Evolutionary conservation across 1,139 yeast genomes (phyloP).

Genomic region (Spathaspora sp.): DNA sequence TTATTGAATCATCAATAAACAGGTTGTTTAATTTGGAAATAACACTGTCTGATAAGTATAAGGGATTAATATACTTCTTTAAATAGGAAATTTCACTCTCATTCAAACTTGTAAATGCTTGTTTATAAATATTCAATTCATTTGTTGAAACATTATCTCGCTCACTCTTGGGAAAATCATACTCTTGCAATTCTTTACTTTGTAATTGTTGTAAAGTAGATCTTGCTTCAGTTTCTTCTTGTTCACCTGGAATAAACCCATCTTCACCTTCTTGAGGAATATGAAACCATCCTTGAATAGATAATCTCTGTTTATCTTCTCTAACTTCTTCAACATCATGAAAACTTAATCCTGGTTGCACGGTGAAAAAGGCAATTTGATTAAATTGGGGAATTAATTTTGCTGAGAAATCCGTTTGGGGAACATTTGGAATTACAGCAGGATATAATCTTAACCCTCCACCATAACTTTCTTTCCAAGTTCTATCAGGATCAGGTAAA

Average conservation of each 20-base stretch:
- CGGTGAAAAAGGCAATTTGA: constrained; percentile 93
- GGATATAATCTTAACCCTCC: constrained; percentile 90
- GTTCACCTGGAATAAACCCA: constrained; percentile 79
- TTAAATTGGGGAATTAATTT: constrained; percentile 90
- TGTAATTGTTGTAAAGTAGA: constrained; percentile 82
- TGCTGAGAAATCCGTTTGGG: constrained; percentile 69
- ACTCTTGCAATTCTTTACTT: constrained; percentile 72
- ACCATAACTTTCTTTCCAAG: constrained; percentile 87
- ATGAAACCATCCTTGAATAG: constrained; percentile 99
- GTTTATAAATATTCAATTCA: constrained; percentile 27
- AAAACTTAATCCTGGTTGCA: constrained; percentile 93
- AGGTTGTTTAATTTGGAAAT: constrained; percentile 37
- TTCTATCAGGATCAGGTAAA: constrained; percentile 85
- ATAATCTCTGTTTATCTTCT: constrained; percentile 82
- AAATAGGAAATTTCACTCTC: constrained; percentile 48
- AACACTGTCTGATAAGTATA: constrained; percentile 44
- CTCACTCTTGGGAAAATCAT: constrained; percentile 69
- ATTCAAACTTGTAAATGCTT: constrained; percentile 18
- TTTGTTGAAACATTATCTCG: constrained; percentile 33
- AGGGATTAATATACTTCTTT: constrained; percentile 53
- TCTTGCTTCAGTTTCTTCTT: constrained; percentile 70
- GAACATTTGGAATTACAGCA: constrained; percentile 85
- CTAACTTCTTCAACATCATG: constrained; percentile 98
- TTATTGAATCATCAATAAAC: constrained; percentile 67
- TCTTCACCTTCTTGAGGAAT: constrained; percentile 92